Evolutionary conservation across 1,284 basidiomycete species (phyloP), one percentile per base, ranked within the genome.

Genomic region (Cystobasidiaceae sp.): DNA sequence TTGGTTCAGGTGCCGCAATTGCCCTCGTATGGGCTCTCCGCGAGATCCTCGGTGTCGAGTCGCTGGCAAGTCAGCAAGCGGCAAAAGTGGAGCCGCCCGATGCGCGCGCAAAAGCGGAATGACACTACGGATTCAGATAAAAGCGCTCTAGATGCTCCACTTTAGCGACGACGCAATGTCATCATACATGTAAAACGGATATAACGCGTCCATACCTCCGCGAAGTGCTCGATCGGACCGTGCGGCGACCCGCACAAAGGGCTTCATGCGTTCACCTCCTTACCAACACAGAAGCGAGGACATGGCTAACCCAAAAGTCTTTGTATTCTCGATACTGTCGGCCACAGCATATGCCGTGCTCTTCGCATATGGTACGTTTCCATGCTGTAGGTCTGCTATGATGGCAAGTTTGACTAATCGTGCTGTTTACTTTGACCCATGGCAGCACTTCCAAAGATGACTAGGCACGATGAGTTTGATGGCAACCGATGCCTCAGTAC

Each of bases 1-100:
- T 64, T 23, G 61, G 61, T 33, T 25, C 52, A 4, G 61, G 51
- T 1, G 61, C 51, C 2, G 61, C 51, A 3, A 25, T 64, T 9
- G 52, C 51, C 23, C n/a, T 32, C 34, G 25, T 64, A 32, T 64
- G 61, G 61, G 61, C 61, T 27, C 23, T 55, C 4, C 13, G 61
- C 9, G 61, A 64, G 52, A 64, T 49, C 15, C 25, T 64, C 8
- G 58, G 56, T n/a, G 56, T 59, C 8, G 23, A 32, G 9, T 25
- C 32, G 23, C 30, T 49, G 3, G 43, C 45, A n/a, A 39, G 37
- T 9, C 9, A n/a, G 11, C 37, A 9, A n/a, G 37, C n/a, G 44
- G 32, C 43, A 32, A 46, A 49, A 23, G 45, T 11, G n/a, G 11
- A 39, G 13, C 15, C 32, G 6, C 25, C 32, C 23, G 27, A 21